Evolutionary conservation across 2,329 filamentous ascomycete genomes (phyloP).

Genomic region (Monascus ruber): DNA sequence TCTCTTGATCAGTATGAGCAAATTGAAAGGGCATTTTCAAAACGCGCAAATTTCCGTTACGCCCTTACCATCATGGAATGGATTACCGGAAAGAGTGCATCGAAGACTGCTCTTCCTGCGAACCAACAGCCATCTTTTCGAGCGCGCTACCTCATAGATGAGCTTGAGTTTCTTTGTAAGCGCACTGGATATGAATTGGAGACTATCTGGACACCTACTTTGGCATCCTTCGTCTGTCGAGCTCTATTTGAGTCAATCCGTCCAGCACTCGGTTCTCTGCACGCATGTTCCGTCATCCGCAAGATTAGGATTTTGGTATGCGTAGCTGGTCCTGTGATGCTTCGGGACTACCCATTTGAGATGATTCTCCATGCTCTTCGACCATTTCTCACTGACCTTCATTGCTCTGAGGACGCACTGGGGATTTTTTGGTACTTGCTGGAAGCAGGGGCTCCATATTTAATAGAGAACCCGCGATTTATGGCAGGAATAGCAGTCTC

Average conservation of each 20-base stretch:
- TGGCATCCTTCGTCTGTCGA: slow-evolving; percentile 64
- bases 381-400: slow-evolving; percentile 66
- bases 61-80: slow-evolving; percentile 54
- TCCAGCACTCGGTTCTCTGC: slow-evolving; percentile 70
- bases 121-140: slow-evolving; percentile 83
- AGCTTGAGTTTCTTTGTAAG: slow-evolving; percentile 67
- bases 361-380: slow-evolving; percentile 76
- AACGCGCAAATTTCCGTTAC: slow-evolving; percentile 45
- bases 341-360: slow-evolving; percentile 71
- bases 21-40: slow-evolving; percentile 56
- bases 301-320: slow-evolving; percentile 74
- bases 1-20: slow-evolving; percentile 67
- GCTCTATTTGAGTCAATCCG: slow-evolving; percentile 72
- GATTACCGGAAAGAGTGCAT: slow-evolving; percentile 60
- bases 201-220: slow-evolving; percentile 62
- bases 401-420: slow-evolving; percentile 83
- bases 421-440: slow-evolving; percentile 80
- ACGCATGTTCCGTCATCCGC: slow-evolving; percentile 75
- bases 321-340: slow-evolving; percentile 61
- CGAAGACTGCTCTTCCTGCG: slow-evolving; percentile 53
- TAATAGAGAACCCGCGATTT: slow-evolving; percentile 59
- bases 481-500: slow-evolving; percentile 70
- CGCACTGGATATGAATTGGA: slow-evolving; percentile 54
- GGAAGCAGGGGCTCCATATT: slow-evolving; percentile 51
- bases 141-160: slow-evolving; percentile 61